Base-by-base conservation (phyloP, 495 filamentous ascomycete species). In the Penicillium daleae region DNA sequence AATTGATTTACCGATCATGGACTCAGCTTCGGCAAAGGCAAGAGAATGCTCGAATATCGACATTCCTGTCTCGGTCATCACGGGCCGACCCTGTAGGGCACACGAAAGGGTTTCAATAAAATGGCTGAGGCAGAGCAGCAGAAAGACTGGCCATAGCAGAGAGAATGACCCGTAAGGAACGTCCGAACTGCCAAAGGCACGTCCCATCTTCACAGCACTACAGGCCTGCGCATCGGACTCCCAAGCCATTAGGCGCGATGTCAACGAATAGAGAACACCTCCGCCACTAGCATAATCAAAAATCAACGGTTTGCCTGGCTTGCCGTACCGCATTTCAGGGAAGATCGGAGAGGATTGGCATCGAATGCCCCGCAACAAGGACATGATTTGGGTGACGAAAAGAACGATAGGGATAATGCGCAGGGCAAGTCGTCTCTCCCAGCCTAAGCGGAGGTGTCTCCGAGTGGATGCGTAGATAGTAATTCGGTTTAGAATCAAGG, bases 21-120 rank as follows among this genome's bases (percentile, higher is more conserved):
- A 89, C 71, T 99, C 96, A 4, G 95, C 92, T 73, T 99, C 96
- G 2, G 95, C 92, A 75, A 98, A 99, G 0, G 95, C 95, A 15
- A 99, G 79, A 0, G 95, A 98, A 70, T 97, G 92, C 66, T 99
- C 95, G 70, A 99, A 95, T 21, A 98, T 84, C 0, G 93, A 97
- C 91, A 98, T 97, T 6, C 93, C 92, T 1, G 92, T 95, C 76
- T 98, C 95, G 0, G 92, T 88, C 61, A 88, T 85, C 6, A 89
- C 82, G 4, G 83, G 81, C 12, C 90, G 85, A n/a, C 93, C 93
- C 65, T 96, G 92, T n/a, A 98, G 80, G 5, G 94, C 90, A 72
- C 92, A 93, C 6, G 89, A 86, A 22, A 98, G 79, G 0, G 90
- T 92, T 70, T 98, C 95, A 27, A 96, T 73, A 67, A 97, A 95